phyloP scores from a whole-genome alignment of 768 basidiomycete genomes.

The Paxillus ammoniavirescens region DNA sequence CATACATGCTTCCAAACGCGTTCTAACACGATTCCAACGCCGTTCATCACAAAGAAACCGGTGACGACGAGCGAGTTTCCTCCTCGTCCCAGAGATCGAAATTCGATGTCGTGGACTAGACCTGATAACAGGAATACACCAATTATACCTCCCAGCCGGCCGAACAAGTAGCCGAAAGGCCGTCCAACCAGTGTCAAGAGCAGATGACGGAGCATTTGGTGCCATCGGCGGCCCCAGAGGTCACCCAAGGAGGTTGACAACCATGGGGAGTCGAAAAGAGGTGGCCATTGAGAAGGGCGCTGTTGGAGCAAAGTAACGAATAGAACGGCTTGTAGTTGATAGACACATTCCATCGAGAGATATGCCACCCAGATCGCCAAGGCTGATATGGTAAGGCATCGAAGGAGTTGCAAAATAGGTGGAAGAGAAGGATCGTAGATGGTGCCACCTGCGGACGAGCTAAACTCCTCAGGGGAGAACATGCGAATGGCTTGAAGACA shows the following conservation, averaged over 20 bases:
- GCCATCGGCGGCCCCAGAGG: conserved; percentile 66
- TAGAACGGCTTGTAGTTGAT: conserved; percentile 42
- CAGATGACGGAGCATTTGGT: conserved; percentile 60
- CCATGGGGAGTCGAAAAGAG: conserved; percentile 59
- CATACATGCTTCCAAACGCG: conserved; percentile 41
- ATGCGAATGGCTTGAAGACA: conserved; percentile 10
- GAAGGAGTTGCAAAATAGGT: conserved; percentile 30
- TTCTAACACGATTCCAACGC: conserved; percentile 52
- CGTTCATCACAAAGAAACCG: conserved; percentile 56
- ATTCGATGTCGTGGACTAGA: conserved; percentile 51
- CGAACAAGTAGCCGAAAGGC: conserved; percentile 44
- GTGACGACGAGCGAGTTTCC: conserved; percentile 39
- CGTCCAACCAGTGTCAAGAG: conserved; percentile 50
- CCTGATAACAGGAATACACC: conserved; percentile 61
- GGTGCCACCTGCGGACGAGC: conserved; percentile 30
- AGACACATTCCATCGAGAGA: conserved; percentile 40
- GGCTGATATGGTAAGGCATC: conserved; percentile 43
- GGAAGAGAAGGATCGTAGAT: conserved; percentile 36
- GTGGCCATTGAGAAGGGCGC: conserved; percentile 56
- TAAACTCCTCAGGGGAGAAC: conserved; percentile 41
- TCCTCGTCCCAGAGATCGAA: conserved; percentile 56
- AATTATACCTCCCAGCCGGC: conserved; percentile 48
- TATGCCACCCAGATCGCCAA: conserved; percentile 45
- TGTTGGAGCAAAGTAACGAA: conserved; percentile 47
- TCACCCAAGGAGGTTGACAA: conserved; percentile 53